phyloP scores from a whole-genome alignment of 805 yeast species.

The Yarrowia porcina region DNA sequence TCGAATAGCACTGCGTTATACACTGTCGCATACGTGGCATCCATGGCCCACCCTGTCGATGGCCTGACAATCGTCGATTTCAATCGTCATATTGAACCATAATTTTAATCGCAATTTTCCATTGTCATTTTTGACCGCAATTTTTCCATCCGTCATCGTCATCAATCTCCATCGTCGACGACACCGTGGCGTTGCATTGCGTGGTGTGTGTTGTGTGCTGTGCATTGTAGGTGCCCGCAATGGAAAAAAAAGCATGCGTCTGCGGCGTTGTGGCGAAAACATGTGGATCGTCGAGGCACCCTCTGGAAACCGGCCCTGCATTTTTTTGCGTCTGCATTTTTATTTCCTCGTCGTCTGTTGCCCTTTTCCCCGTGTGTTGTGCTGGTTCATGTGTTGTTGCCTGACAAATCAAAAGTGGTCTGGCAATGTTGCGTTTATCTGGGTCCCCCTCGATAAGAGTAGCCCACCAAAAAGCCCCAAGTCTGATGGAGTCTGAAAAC shows the following conservation, averaged over 20 bases:
- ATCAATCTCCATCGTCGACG: background rate
- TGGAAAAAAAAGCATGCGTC: background rate
- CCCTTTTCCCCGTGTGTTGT: background rate
- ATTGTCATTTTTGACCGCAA: background rate
- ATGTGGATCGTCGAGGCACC: background rate
- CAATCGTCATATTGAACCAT: too few species aligned
- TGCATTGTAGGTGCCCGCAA: background rate
- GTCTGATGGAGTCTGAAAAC: too few species aligned
- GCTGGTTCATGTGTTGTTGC: background rate
- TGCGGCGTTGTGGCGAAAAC: background rate
- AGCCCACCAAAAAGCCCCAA: background rate
- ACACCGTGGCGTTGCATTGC: background rate
- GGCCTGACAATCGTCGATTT: too few species aligned
- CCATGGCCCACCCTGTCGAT: background rate
- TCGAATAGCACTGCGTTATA: too few species aligned
- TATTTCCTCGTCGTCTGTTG: background rate
- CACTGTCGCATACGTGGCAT: background rate
- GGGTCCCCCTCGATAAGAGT: background rate
- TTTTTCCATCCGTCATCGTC: background rate
- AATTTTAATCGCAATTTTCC: background rate
- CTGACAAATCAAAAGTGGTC: background rate
- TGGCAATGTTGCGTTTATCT: conserved; percentile 16
- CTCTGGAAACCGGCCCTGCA: background rate
- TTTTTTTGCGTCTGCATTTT: background rate
- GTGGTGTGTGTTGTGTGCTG: background rate